phyloP scores from a whole-genome alignment of 1,284 basidiomycete species.

The Caloboletus firmus region DNA sequence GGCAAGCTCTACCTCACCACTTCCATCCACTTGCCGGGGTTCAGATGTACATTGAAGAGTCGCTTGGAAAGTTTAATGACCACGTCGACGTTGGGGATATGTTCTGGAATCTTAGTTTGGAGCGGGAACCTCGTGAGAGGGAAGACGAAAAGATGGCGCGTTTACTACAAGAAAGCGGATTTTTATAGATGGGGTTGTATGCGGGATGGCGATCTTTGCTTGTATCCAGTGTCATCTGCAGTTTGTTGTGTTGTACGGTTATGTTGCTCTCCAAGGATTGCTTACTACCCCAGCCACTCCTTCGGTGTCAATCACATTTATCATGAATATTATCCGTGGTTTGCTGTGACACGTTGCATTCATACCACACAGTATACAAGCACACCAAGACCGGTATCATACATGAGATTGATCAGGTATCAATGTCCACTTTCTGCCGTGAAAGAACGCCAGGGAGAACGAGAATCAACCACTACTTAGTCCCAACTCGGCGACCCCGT shows the following conservation, averaged over 20 bases:
- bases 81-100: constrained; percentile 63
- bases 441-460: not conserved
- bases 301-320: not conserved
- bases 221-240: constrained; percentile 1
- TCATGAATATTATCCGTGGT: not conserved
- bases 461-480: not conserved
- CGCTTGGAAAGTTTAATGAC: constrained; percentile 68
- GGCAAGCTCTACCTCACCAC: constrained; percentile 91
- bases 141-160: constrained; percentile 94
- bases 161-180: constrained; percentile 85
- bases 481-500: not conserved
- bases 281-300: constrained; percentile 3
- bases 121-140: constrained; percentile 88
- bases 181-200: constrained; percentile 49
- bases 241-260: constrained; percentile 26
- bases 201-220: constrained; percentile 1
- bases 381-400: not conserved
- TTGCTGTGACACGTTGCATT: not conserved
- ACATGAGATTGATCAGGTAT: not conserved
- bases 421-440: no score
- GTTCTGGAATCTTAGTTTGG: constrained; percentile 84
- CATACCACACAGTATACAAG: not conserved
- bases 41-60: constrained; percentile 75
- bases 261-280: constrained; percentile 9
- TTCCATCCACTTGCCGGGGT: constrained; percentile 71